Percentiles rank a stretch among this genome's conserved stretches.
Conservation (phyloP, 148 eudicot species). For the Heliamphora exappendiculata region DNA sequence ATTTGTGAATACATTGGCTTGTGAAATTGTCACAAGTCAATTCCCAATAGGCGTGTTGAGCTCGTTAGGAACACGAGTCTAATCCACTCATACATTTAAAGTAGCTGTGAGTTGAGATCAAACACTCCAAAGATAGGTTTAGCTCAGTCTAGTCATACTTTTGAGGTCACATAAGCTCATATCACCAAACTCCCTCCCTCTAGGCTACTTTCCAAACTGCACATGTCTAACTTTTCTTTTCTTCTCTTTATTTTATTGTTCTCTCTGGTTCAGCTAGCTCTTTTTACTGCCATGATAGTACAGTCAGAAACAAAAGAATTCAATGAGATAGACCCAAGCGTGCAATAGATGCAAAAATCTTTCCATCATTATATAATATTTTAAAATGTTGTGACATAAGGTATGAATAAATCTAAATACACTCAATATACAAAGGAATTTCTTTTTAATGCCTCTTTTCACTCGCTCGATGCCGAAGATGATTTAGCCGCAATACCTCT, state of each 20-base stretch:
- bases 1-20: no score
- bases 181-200: background rate
- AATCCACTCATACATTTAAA: background rate
- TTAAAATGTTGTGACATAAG: background rate
- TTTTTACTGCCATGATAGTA: background rate
- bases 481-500: slow-evolving; percentile 69
- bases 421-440: slow-evolving; percentile 58
- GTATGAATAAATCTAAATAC: background rate
- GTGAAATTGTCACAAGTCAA: no score
- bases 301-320: background rate
- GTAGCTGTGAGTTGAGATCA: background rate
- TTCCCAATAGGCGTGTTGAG: no score
- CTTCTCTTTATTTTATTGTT: no score
- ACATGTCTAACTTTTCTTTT: background rate
- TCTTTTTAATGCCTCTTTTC: slow-evolving; percentile 79
- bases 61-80: background rate
- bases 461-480: slow-evolving; percentile 87
- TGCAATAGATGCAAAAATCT: background rate
- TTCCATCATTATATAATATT: background rate
- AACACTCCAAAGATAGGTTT: background rate
- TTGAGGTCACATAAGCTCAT: background rate
- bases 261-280: background rate
- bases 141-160: background rate
- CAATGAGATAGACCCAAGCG: background rate
- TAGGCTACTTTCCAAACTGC: background rate